A percentile compares a stretch with the other conserved stretches of the same genome.
phyloP scores from a whole-genome alignment of 2,329 filamentous ascomycete genomes.

The Cladosporium colombiae region DNA sequence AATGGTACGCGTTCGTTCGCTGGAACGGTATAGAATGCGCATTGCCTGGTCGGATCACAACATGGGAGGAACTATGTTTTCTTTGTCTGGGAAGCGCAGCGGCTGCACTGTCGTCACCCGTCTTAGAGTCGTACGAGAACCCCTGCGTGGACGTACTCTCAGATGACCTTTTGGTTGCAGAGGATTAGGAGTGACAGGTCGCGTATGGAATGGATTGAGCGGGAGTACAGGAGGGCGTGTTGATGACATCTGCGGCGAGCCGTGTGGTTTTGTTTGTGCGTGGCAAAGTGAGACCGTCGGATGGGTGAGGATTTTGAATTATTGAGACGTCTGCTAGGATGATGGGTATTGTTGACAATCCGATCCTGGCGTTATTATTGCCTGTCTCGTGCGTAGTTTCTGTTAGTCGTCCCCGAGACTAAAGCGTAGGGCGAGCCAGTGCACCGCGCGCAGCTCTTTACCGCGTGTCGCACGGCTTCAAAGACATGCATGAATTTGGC shows the following conservation, averaged over 20 bases:
- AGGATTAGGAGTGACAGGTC: slow-evolving; percentile 15
- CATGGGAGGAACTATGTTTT: background rate
- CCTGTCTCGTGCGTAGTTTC: slow-evolving; percentile 5
- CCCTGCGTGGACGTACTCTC: slow-evolving; percentile 10
- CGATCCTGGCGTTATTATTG: background rate
- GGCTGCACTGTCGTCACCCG: slow-evolving; percentile 7
- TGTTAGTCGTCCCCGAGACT: slow-evolving; percentile 2
- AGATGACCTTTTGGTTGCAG: slow-evolving; percentile 14
- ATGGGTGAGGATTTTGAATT: background rate
- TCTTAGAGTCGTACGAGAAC: slow-evolving; percentile 3
- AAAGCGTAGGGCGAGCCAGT: slow-evolving; percentile 2
- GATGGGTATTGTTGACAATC: background rate
- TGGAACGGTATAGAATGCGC: background rate
- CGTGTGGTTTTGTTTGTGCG: slow-evolving; percentile 20
- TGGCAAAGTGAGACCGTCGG: slow-evolving; percentile 3
- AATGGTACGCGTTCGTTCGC: slow-evolving; percentile 1
- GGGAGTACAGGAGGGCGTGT: slow-evolving; percentile 1
- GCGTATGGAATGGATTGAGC: background rate
- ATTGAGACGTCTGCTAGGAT: background rate
- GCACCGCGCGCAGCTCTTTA: background rate
- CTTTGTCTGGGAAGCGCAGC: slow-evolving; percentile 7
- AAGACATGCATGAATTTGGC: slow-evolving; percentile 15
- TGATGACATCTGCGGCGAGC: slow-evolving; percentile 20
- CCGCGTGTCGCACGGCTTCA: slow-evolving; percentile 18
- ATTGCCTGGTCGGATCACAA: background rate